Percentiles rank a stretch among this genome's conserved stretches.
Conservation (phyloP, 1,139 yeast species). For the Blastobotrys arbuscula region DNA sequence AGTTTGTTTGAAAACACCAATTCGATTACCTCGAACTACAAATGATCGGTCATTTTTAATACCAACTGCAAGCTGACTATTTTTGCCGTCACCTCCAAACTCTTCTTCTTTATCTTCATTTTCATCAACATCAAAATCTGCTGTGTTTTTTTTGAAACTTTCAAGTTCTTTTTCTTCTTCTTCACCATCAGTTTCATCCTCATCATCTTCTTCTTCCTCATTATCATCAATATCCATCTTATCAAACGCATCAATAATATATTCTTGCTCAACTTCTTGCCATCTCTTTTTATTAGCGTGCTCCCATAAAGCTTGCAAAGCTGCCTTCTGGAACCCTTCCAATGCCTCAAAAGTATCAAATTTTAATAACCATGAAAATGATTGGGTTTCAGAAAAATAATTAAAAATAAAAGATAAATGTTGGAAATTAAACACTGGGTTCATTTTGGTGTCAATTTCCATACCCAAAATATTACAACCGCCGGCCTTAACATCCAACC, state of each 20-base stretch:
- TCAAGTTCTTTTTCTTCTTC: constrained; percentile 25
- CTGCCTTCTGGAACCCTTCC: constrained; percentile 46
- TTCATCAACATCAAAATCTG: constrained; percentile 32
- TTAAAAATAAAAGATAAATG: constrained; percentile 63
- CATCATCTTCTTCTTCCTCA: constrained; percentile 31
- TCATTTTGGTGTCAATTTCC: constrained; percentile 45
- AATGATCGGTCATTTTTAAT: constrained; percentile 64
- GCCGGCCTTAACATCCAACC: constrained; percentile 41
- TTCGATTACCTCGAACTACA: constrained; percentile 70
- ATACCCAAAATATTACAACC: constrained; percentile 37
- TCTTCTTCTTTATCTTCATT: constrained; percentile 33
- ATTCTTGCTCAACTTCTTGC: constrained; percentile 46
- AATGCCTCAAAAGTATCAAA: constrained; percentile 43
- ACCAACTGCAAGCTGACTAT: constrained; percentile 66
- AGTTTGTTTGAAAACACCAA: constrained; percentile 71
- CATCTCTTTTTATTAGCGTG: constrained; percentile 47
- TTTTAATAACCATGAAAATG: constrained; percentile 57
- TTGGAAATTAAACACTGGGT: constrained; percentile 60
- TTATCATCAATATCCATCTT: constrained; percentile 39
- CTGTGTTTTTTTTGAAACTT: constrained; percentile 3
- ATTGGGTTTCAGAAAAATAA: constrained; percentile 36
- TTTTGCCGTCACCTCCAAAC: constrained; percentile 38
- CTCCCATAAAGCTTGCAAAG: constrained; percentile 60
- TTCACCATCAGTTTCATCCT: constrained; percentile 34
- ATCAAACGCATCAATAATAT: constrained; percentile 45